Base-by-base conservation (phyloP, 1,139 yeast species). In the Taphrina pruni region DNA sequence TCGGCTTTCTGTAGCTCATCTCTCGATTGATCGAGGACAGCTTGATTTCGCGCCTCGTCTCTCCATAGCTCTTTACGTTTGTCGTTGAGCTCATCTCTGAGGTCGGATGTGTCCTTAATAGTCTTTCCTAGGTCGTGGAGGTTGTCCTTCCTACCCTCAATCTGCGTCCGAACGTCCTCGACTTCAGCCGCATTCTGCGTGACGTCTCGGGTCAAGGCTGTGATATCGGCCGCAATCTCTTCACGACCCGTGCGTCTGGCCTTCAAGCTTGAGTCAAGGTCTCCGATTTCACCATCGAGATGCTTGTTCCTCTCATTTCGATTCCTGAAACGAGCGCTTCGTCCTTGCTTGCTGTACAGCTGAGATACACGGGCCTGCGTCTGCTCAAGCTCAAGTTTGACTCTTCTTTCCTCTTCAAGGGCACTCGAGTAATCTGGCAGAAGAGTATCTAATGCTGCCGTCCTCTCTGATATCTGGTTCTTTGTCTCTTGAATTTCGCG, bases 51-150 rank as follows among this genome's bases (percentile, higher is more conserved):
- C 69, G 89, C 86, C 75, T 90, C 96, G 46, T 88, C 87, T 76
- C 97, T 86, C 97, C 97, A 91, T 17, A 88, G 78, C 14, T 79
- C 79, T 75, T 90, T 90, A 73, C 96, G 84, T 71, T 85, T 82
- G 75, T 93, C 97, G 17, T 85, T 82, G 41, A 86, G 80, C 4
- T 76, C 78, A 41, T 75, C 77, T 35, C 77, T 74, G 12, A 50
- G 61, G 38, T 26, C 65, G 45, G 69, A 66, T 39, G 71, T 68
- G 20, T 62, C 65, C 4, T 58, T 21, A 12, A 69, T 58, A n/a
- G 68, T 72, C 36, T 58, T 36, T 17, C 65, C 60, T 5, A 73
- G 21, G 36, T 62, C 61, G 8, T 60, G 70, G 8, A 72, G 58
- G 8, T 51, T 48, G 20, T 50, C 76, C 2, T 72, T 68, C 17